phyloP scores from a whole-genome alignment of 75 land plant genomes.

The Pseudotsuga menziesii region DNA sequence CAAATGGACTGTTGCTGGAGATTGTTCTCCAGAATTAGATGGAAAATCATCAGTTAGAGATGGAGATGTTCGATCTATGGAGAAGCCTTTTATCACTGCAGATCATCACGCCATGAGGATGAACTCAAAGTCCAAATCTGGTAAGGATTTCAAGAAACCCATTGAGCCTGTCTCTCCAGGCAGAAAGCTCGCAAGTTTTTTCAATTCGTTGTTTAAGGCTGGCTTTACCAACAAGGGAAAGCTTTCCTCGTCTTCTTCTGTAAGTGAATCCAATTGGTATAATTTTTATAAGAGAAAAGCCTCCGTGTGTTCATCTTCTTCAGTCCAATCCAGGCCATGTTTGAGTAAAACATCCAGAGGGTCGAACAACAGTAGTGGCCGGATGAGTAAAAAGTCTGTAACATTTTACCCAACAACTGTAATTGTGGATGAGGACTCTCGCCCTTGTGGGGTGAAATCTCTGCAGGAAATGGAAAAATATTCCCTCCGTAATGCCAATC shows the following conservation, averaged over 20 bases:
- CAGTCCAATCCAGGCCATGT: not conserved
- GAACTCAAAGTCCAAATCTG: too few relatives aligned
- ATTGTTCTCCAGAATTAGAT: too few relatives aligned
- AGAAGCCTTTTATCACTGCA: too few relatives aligned
- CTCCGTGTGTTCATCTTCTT: not conserved
- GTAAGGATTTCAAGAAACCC: slow-evolving; percentile 24
- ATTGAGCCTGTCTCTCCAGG: slow-evolving; percentile 48
- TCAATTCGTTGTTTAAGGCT: slow-evolving; percentile 33
- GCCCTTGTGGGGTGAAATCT: slow-evolving; percentile 15
- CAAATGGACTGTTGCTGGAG: too few relatives aligned
- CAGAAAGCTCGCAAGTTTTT: slow-evolving; percentile 26
- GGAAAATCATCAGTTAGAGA: too few relatives aligned
- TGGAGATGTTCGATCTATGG: too few relatives aligned
- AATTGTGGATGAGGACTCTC: slow-evolving; percentile 17
- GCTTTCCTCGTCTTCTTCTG: not conserved
- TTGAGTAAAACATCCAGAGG: too few relatives aligned
- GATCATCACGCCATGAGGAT: too few relatives aligned
- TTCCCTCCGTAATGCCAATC: not conserved
- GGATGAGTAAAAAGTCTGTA: slow-evolving; percentile 5
- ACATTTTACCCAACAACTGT: slow-evolving; percentile 20
- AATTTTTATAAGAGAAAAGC: not conserved
- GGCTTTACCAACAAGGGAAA: slow-evolving; percentile 18
- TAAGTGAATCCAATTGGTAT: not conserved
- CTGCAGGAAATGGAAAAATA: not conserved
- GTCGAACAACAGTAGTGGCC: too few relatives aligned